Evolutionary conservation across 345 rosid genomes (phyloP).

Genomic region (Erucastrum elatum): DNA sequence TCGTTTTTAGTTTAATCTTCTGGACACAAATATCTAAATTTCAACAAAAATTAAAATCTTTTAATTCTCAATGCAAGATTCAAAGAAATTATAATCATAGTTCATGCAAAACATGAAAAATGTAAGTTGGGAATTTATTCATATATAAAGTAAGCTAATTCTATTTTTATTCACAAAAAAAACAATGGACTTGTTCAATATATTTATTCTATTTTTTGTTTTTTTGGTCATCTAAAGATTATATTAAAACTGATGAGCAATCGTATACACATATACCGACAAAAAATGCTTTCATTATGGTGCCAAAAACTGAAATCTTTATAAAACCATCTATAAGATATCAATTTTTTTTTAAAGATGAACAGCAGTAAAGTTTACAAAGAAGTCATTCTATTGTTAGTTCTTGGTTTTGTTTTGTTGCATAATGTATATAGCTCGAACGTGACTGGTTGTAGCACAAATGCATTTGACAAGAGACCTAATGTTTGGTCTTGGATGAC

Average conservation of each 20-base stretch:
- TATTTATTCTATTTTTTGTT: neutral
- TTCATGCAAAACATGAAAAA: neutral
- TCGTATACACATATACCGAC: too few relatives aligned
- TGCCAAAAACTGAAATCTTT: too few relatives aligned
- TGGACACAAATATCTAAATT: too few relatives aligned
- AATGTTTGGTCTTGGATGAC: conserved; percentile 53
- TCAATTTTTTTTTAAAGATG: neutral
- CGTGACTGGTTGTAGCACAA: neutral
- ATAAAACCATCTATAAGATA: neutral
- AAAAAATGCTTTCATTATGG: too few relatives aligned
- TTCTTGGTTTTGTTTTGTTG: neutral
- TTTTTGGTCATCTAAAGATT: neutral
- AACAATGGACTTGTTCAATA: neutral
- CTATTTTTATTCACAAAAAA: neutral
- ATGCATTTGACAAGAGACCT: conserved; percentile 37
- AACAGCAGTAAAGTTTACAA: neutral
- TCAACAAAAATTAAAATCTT: too few relatives aligned
- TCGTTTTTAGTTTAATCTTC: too few relatives aligned
- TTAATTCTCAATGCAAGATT: too few relatives aligned
- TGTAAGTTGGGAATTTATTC: neutral
- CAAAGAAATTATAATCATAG: neutral
- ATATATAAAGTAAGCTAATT: neutral
- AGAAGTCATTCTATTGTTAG: neutral
- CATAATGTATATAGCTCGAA: neutral
- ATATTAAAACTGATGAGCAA: too few relatives aligned